phyloP scores from a whole-genome alignment of 139 green algal genomes.

The Nannochloris sp. region DNA sequence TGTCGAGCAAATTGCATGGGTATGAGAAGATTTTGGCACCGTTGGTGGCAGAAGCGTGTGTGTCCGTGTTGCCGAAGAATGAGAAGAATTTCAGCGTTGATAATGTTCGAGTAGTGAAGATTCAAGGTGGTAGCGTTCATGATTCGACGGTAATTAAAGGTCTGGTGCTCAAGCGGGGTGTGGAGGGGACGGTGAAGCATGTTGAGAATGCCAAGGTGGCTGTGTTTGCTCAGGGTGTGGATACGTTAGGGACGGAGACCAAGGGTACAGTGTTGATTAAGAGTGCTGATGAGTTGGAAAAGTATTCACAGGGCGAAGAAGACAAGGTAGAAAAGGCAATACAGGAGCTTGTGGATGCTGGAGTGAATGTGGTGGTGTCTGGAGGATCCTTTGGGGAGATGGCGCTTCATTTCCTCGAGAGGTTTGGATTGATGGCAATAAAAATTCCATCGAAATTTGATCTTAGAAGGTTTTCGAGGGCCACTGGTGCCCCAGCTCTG shows the following conservation, averaged over 20 bases:
- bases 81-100: slow-evolving; percentile 97
- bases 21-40: slow-evolving; percentile 75
- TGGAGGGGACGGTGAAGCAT: slow-evolving; percentile 73
- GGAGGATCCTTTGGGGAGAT: slow-evolving; percentile 86
- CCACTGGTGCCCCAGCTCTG: slow-evolving; percentile 69
- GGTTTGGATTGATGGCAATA: slow-evolving; percentile 73
- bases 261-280: slow-evolving; percentile 97
- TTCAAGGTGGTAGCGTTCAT: slow-evolving; percentile 58
- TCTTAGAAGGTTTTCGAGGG: slow-evolving; percentile 84
- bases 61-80: slow-evolving; percentile 90
- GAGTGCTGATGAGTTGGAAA: slow-evolving; percentile 84
- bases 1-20: slow-evolving; percentile 89
- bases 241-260: slow-evolving; percentile 76
- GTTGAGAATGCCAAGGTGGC: slow-evolving; percentile 83
- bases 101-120: slow-evolving; percentile 94
- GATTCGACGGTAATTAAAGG: slow-evolving; percentile 70
- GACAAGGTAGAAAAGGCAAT: slow-evolving; percentile 80
- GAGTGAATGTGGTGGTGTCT: slow-evolving; percentile 64
- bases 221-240: slow-evolving; percentile 69
- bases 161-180: slow-evolving; percentile 80
- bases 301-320: slow-evolving; percentile 84
- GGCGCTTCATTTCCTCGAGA: slow-evolving; percentile 96
- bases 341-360: slow-evolving; percentile 52
- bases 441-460: slow-evolving; percentile 96
- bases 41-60: slow-evolving; percentile 87